Evolutionary conservation across 164 flowering plant genomes (phyloP).

Genomic region (Chimonanthus salicifolius): DNA sequence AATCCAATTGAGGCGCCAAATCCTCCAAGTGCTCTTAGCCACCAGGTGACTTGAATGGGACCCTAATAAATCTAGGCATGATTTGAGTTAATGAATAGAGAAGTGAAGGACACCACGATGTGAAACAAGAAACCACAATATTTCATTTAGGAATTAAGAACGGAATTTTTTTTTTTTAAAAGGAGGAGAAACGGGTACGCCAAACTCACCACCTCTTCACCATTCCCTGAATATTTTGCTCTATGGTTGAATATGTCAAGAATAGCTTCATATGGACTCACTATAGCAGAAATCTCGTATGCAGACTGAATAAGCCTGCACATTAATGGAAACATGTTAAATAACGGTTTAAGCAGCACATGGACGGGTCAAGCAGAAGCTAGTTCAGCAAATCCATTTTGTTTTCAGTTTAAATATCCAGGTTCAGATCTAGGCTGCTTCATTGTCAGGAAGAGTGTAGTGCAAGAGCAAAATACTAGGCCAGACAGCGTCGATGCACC

Average conservation of each 20-base stretch:
- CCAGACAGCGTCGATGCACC: too few relatives aligned
- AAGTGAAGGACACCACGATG: not conserved
- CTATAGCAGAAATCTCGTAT: constrained; percentile 20
- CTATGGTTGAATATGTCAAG: constrained; percentile 13
- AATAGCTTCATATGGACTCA: constrained; percentile 24
- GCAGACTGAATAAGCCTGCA: constrained; percentile 27
- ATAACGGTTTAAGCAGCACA: not conserved
- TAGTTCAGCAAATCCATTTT: too few relatives aligned
- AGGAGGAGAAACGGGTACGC: not conserved
- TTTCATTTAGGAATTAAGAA: not conserved
- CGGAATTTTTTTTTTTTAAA: not conserved
- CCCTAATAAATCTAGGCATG: constrained; percentile 12
- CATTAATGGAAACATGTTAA: not conserved
- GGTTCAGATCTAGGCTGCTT: too few relatives aligned
- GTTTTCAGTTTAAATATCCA: too few relatives aligned
- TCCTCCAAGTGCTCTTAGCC: constrained; percentile 22
- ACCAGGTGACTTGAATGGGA: constrained; percentile 9
- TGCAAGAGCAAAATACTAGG: too few relatives aligned
- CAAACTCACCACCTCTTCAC: constrained; percentile 22
- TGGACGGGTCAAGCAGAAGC: too few relatives aligned
- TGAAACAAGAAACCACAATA: not conserved
- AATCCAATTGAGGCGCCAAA: constrained; percentile 21
- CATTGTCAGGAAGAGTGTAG: too few relatives aligned
- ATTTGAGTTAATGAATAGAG: not conserved
- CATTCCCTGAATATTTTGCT: constrained; percentile 21